A percentile compares a stretch with the other conserved stretches of the same genome.
These are phyloP conservation scores for Fomitopsis pinicola DNA, from an alignment of 1,284 basidiomycete genomes.

Conservation along the genomic window DNA sequence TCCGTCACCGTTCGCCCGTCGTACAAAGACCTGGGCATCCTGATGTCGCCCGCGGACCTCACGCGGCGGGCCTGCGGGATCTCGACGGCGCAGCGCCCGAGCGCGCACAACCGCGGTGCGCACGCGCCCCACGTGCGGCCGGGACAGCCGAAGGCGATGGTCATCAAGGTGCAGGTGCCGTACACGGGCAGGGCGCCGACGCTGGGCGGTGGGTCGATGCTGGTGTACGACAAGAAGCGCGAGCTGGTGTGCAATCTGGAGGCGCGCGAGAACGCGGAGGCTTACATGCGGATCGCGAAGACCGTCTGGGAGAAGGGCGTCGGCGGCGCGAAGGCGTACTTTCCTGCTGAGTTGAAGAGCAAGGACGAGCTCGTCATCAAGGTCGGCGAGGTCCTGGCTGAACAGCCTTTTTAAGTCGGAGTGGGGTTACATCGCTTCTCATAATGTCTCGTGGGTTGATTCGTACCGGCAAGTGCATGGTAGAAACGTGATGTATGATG, in stretches of 20 bases:
- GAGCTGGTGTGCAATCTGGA: slow-evolving; percentile 43
- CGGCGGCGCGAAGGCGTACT: slow-evolving; percentile 49
- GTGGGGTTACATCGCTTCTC: neutral
- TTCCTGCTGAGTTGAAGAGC: slow-evolving; percentile 45
- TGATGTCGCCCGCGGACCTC: slow-evolving; percentile 31
- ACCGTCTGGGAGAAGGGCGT: slow-evolving; percentile 38
- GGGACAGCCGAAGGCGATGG: slow-evolving; percentile 34
- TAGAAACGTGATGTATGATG: too few species aligned
- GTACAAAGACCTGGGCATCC: slow-evolving; percentile 26
- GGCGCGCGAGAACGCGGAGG: slow-evolving; percentile 28
- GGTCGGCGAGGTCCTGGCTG: slow-evolving; percentile 44
- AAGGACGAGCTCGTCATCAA: slow-evolving; percentile 46
- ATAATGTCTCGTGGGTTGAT: too few species aligned
- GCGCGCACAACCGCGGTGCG: slow-evolving; percentile 20
- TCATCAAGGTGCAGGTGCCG: slow-evolving; percentile 54
- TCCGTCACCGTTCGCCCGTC: slow-evolving; percentile 43
- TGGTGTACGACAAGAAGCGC: slow-evolving; percentile 49
- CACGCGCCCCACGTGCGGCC: slow-evolving; percentile 21
- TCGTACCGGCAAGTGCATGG: too few species aligned
- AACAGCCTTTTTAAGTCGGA: slow-evolving; percentile 25
- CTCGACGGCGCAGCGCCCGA: slow-evolving; percentile 16
- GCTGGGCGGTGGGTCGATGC: slow-evolving; percentile 22
- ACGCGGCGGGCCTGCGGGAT: slow-evolving; percentile 31
- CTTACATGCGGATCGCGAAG: slow-evolving; percentile 35
- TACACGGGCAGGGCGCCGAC: neutral